Conservation (phyloP, 2,329 filamentous ascomycete genomes). For the Ceratocystis alfenasii region DNA sequence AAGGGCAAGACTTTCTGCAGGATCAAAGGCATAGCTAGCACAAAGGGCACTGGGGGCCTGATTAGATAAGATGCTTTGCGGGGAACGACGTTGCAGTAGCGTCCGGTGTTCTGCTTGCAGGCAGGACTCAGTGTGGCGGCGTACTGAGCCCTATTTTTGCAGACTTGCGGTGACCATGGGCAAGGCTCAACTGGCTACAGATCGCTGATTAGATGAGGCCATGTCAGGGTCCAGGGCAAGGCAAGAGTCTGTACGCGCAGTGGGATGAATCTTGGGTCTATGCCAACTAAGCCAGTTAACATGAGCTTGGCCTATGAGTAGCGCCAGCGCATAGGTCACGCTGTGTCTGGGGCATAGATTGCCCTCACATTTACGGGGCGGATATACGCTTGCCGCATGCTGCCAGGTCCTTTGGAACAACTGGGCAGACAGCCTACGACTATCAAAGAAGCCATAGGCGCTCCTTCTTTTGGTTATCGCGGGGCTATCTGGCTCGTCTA, state of each 20-base stretch:
- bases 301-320: not conserved
- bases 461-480: not conserved
- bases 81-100: no score
- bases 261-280: no score
- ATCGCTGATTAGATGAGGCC: not conserved
- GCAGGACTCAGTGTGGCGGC: not conserved
- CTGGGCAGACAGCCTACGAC: not conserved
- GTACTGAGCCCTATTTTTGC: not conserved
- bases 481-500: not conserved
- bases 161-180: not conserved
- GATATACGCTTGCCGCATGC: not conserved
- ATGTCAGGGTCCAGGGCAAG: not conserved
- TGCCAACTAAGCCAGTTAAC: no score
- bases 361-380: not conserved
- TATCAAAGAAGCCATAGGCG: no score
- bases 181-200: not conserved
- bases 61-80: no score
- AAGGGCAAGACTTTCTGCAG: no score
- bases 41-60: no score
- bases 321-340: constrained; percentile 1
- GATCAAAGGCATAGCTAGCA: no score
- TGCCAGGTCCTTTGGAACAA: not conserved
- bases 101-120: no score
- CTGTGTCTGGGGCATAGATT: not conserved
- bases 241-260: not conserved